Percentiles rank a stretch among this genome's conserved stretches.
phyloP scores from a whole-genome alignment of 352 stramenopile genomes.

The Globisporangium paroecandrum region DNA sequence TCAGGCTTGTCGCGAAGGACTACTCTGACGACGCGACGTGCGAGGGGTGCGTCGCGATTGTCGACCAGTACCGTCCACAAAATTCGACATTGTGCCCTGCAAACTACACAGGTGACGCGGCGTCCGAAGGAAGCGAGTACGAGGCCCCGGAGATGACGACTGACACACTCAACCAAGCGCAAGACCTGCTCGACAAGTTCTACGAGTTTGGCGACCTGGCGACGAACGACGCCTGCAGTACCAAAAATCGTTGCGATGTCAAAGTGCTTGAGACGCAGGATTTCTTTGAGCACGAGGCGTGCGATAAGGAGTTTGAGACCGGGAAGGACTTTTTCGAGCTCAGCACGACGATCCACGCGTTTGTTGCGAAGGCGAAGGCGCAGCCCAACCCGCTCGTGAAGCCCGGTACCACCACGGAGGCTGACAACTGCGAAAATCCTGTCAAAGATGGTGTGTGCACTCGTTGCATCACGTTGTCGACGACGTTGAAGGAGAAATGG shows the following conservation, averaged over 20 bases:
- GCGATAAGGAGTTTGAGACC: conserved; percentile 6
- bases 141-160: conserved; percentile 25
- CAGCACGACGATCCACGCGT: conserved; percentile 21
- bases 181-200: conserved; percentile 26
- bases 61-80: conserved; percentile 50
- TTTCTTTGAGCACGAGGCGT: conserved; percentile 26
- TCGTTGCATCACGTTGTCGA: conserved; percentile 45
- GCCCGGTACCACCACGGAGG: conserved; percentile 6
- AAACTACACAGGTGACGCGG: conserved; percentile 32
- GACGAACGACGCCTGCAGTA: conserved; percentile 51
- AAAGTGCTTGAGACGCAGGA: conserved; percentile 8
- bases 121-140: not conserved
- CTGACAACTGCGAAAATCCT: conserved; percentile 27
- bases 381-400: conserved; percentile 40
- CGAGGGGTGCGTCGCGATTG: conserved; percentile 46
- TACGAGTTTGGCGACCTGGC: conserved; percentile 39
- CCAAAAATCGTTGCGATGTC: conserved; percentile 41
- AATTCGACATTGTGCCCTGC: conserved; percentile 33
- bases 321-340: conserved; percentile 36
- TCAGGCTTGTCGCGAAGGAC: conserved; percentile 50
- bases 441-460: conserved; percentile 35
- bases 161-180: conserved; percentile 28
- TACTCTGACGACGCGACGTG: conserved; percentile 41
- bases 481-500: conserved; percentile 53
- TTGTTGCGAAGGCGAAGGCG: conserved; percentile 18